Conservation (phyloP, 306 rosid genomes). For the Hippophae tibetana region DNA sequence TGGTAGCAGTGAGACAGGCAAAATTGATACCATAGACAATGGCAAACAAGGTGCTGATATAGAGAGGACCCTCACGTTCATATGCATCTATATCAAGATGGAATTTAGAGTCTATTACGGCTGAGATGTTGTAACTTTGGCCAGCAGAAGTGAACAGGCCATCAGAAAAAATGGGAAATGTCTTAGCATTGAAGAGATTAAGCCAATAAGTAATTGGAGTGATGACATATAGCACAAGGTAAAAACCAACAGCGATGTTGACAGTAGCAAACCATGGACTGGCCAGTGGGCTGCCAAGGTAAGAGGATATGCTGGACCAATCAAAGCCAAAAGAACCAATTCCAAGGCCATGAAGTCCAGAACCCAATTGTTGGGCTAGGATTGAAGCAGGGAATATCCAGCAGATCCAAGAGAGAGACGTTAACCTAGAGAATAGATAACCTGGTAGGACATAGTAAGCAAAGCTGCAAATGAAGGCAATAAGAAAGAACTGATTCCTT, state of each 20-base stretch:
- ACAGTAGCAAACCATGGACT: slow-evolving; percentile 95
- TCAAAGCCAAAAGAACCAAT: slow-evolving; percentile 60
- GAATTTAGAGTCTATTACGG: slow-evolving; percentile 51
- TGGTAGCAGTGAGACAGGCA: slow-evolving; percentile 68
- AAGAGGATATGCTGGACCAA: slow-evolving; percentile 73
- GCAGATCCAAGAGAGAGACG: slow-evolving; percentile 67
- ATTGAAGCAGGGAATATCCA: slow-evolving; percentile 68
- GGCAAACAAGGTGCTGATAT: slow-evolving; percentile 58
- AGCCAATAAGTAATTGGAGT: slow-evolving; percentile 56
- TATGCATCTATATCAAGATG: slow-evolving; percentile 53
- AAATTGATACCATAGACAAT: slow-evolving; percentile 52
- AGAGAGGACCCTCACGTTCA: slow-evolving; percentile 52
- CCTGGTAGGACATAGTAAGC: slow-evolving; percentile 73
- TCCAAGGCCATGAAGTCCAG: slow-evolving; percentile 78
- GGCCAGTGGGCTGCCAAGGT: slow-evolving; percentile 74
- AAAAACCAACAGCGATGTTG: slow-evolving; percentile 65
- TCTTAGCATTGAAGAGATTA: slow-evolving; percentile 48
- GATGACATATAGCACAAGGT: slow-evolving; percentile 41
- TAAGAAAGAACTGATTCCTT: slow-evolving; percentile 61
- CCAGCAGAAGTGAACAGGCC: slow-evolving; percentile 53
- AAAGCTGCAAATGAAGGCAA: slow-evolving; percentile 58
- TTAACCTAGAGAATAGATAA: slow-evolving; percentile 60
- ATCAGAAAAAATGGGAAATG: slow-evolving; percentile 75
- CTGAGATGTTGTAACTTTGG: slow-evolving; percentile 54
- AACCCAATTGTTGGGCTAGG: slow-evolving; percentile 62